A percentile compares a stretch with the other conserved stretches of the same genome.
These are phyloP conservation scores for Candida tibetensis DNA, from an alignment of 805 yeast genomes.

Conservation along the genomic window DNA sequence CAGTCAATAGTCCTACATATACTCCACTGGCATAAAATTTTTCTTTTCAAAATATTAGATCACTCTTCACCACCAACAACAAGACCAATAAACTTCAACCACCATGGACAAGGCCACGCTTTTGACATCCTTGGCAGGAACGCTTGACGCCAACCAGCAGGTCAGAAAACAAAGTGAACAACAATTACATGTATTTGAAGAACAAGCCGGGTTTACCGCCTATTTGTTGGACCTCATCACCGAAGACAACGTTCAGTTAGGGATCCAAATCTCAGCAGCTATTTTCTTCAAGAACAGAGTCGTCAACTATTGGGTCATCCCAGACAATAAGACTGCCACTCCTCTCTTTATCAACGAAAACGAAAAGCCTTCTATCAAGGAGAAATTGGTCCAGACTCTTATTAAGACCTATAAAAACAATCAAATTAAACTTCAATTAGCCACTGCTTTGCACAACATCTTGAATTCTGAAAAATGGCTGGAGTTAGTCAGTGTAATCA, in stretches of 20 bases:
- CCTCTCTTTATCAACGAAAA: conserved; percentile 24
- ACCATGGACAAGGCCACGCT: conserved; percentile 50
- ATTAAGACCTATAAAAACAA: conserved; percentile 31
- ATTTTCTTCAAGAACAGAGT: conserved; percentile 45
- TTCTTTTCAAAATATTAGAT: too few relatives aligned
- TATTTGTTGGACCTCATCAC: conserved; percentile 50
- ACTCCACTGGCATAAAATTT: too few relatives aligned
- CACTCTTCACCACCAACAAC: too few relatives aligned
- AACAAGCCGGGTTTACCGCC: conserved; percentile 56
- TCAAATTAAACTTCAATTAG: conserved; percentile 53
- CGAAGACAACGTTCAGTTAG: conserved; percentile 44
- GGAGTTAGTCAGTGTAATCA: conserved; percentile 37
- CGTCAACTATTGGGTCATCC: conserved; percentile 35
- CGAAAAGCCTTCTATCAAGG: conserved; percentile 37
- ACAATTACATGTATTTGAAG: conserved; percentile 49
- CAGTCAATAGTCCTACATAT: too few relatives aligned
- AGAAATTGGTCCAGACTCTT: conserved; percentile 42
- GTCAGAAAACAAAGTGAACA: conserved; percentile 53
- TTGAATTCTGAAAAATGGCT: conserved; percentile 48
- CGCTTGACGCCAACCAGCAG: conserved; percentile 50
- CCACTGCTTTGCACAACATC: conserved; percentile 55
- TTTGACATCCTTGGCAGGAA: conserved; percentile 49
- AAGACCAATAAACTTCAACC: background rate
- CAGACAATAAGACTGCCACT: conserved; percentile 27
- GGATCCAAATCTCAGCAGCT: conserved; percentile 42